These are phyloP conservation scores for Globisporangium mamillatum DNA, from an alignment of 352 stramenopile genomes.

Conservation along the genomic window DNA sequence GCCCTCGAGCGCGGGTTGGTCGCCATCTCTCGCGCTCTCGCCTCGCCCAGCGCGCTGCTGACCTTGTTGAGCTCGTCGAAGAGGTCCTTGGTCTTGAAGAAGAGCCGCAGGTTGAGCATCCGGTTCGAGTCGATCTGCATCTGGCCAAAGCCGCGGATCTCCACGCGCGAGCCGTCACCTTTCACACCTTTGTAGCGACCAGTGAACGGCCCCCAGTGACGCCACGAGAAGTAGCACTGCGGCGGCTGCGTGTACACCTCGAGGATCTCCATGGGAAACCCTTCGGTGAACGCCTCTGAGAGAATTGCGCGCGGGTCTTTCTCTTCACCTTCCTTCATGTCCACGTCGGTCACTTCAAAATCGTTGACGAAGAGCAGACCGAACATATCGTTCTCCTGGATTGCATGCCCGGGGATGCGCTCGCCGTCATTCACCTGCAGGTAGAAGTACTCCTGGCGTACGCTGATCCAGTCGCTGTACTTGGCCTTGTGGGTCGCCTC, in stretches of 20 bases:
- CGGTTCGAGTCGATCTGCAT: conserved; percentile 55
- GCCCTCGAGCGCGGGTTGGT: conserved; percentile 11
- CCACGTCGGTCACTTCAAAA: conserved; percentile 28
- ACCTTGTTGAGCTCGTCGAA: conserved; percentile 42
- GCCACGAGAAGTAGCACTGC: conserved; percentile 76
- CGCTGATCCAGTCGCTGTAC: conserved; percentile 62
- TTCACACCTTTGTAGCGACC: conserved; percentile 62
- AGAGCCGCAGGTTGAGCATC: conserved; percentile 55
- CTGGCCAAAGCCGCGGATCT: conserved; percentile 69
- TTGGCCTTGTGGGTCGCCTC: conserved; percentile 67
- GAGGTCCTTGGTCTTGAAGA: conserved; percentile 68
- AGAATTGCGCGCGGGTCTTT: conserved; percentile 53
- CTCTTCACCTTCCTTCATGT: conserved; percentile 34
- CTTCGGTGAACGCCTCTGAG: conserved; percentile 61
- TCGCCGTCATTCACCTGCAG: conserved; percentile 72
- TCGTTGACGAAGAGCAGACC: conserved; percentile 59
- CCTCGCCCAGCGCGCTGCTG: conserved; percentile 17
- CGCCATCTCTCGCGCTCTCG: conserved; percentile 12
- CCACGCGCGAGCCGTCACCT: conserved; percentile 52
- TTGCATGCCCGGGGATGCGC: conserved; percentile 31
- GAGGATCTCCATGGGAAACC: conserved; percentile 79
- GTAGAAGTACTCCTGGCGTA: conserved; percentile 56
- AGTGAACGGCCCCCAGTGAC: conserved; percentile 75
- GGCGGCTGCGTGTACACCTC: conserved; percentile 77
- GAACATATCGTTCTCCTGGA: conserved; percentile 68